phyloP scores from a whole-genome alignment of 2,329 filamentous ascomycete species.

The Helicocarpus griseus region DNA sequence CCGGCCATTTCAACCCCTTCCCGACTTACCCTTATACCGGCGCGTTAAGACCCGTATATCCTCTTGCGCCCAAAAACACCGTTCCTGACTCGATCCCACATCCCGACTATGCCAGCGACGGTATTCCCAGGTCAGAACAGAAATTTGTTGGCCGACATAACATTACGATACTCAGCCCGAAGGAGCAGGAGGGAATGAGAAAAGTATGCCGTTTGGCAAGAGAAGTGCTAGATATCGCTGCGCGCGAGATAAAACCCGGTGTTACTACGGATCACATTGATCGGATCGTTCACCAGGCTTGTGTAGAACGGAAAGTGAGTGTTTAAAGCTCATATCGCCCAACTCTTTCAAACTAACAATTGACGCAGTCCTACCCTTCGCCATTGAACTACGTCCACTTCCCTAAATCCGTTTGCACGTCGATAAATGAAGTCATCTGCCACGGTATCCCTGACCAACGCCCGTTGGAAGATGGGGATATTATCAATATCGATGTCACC shows the following conservation, averaged over 20 bases:
- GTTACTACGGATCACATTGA: constrained; percentile 95
- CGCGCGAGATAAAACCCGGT: constrained; percentile 72
- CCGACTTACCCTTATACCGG: constrained; percentile 79
- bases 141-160: constrained; percentile 63
- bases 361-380: constrained; percentile 74
- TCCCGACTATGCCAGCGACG: constrained; percentile 82
- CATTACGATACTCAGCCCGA: constrained; percentile 69
- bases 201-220: constrained; percentile 79
- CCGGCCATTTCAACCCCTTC: constrained; percentile 84
- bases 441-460: constrained; percentile 95
- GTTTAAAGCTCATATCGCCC: neutral
- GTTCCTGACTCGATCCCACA: constrained; percentile 71
- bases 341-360: neutral
- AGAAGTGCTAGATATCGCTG: constrained; percentile 89
- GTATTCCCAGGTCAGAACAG: constrained; percentile 59
- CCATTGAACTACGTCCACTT: constrained; percentile 93
- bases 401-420: constrained; percentile 96
- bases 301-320: constrained; percentile 79
- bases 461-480: constrained; percentile 80
- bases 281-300: constrained; percentile 88
- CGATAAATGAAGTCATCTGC: constrained; percentile 93
- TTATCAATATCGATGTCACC: constrained; percentile 92
- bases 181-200: constrained; percentile 80
- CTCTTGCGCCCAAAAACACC: constrained; percentile 60
- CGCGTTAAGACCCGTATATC: constrained; percentile 74